Base-by-base conservation (phyloP, 208 protist genomes). In the Acanthamoeba healyi region DNA sequence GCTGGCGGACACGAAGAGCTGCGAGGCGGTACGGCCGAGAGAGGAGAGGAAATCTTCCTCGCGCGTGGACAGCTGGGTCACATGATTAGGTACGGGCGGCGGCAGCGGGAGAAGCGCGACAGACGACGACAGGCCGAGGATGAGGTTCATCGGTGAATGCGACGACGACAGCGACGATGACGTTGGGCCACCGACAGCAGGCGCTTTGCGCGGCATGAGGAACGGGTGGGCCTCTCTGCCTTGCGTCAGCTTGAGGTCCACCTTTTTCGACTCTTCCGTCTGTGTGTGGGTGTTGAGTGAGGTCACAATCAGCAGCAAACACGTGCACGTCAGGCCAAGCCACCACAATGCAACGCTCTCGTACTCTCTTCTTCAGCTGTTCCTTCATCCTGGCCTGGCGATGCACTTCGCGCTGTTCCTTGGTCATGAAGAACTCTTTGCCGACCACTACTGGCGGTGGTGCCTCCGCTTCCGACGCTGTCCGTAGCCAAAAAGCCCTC, bases 381-480 rank as follows among this genome's bases (percentile, higher is more conserved):
- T 77, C 67, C 19, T 77, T 77, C 32, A 77, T 34, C 34, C n/a
- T 77, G 38, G 32, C 32, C 38, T 40, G 67, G 67, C 67, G 67
- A 42, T 77, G 67, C 12, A 32, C 67, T 22, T 77, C 67, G 34
- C 38, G 29, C 32, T 77, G 67, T 3, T 42, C 67, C 38, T 77
- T 77, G 15, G 67, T 77, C 67, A 77, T 77, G 38, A 77, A 77
- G 32, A 77, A 77, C 67, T 77, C 67, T 22, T 77, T 17, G 67
- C 67, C 32, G 38, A 2, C 67, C 14, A 77, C 26, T 1, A 32
- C 32, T 22, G 67, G 67, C 38, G 36, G 67, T 1, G 67, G 67
- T 42, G 7, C 7, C 61, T 40, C 19, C n/a, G 1, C 67, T 32
- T 77, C 38, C 67, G 29, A 14, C 67, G 29, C 38, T 77, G 49